phyloP scores from a whole-genome alignment of 805 yeast genomes.

The Candida ficus region DNA sequence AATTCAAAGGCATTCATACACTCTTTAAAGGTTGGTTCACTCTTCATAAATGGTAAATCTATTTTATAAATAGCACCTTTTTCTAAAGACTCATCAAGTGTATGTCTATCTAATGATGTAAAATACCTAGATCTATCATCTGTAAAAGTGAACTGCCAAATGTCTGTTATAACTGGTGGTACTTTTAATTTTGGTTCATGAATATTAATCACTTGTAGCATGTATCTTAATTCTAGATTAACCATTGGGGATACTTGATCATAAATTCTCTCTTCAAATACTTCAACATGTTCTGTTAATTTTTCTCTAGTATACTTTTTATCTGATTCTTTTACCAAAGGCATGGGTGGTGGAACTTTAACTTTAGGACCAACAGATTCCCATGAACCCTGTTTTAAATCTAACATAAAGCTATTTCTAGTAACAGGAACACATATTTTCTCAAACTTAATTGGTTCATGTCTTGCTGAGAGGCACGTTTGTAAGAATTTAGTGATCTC shows the following conservation, averaged over 20 bases:
- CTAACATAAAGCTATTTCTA: no score
- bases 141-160: not conserved
- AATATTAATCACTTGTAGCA: no score
- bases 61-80: constrained; percentile 17
- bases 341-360: no score
- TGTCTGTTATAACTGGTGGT: not conserved
- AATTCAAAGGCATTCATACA: constrained; percentile 10
- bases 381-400: no score
- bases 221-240: no score
- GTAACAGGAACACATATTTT: not conserved
- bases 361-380: no score
- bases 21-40: constrained; percentile 16
- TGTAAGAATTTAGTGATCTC: constrained; percentile 10
- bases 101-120: not conserved
- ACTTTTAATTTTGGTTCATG: not conserved
- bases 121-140: not conserved
- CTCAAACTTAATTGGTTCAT: not conserved
- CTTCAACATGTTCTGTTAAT: not conserved
- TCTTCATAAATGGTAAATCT: constrained; percentile 16
- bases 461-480: not conserved
- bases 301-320: not conserved
- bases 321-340: not conserved
- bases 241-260: no score
- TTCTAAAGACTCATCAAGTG: constrained; percentile 12
- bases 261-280: no score